Conservation (phyloP, 352 stramenopile species). For the Phytophthora foliorum region DNA sequence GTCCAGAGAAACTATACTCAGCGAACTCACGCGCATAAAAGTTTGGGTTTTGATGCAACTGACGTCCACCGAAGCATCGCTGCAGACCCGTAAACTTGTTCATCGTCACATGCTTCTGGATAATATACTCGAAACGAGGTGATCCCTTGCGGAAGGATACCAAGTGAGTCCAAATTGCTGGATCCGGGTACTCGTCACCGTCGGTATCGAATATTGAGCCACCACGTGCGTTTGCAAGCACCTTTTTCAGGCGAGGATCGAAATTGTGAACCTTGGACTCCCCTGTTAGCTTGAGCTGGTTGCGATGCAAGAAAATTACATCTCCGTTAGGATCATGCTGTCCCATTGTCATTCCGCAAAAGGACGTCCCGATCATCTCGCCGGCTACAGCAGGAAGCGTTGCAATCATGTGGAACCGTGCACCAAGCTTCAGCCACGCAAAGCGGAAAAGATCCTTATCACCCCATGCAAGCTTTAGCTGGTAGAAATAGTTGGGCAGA, state of each 20-base stretch:
- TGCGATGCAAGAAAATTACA: conserved; percentile 63
- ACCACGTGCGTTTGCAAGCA: conserved; percentile 2
- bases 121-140: conserved; percentile 44
- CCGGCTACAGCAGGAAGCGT: conserved; percentile 49
- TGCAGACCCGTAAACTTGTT: conserved; percentile 46
- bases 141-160: conserved; percentile 58
- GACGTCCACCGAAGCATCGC: conserved; percentile 61
- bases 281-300: conserved; percentile 53
- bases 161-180: conserved; percentile 70
- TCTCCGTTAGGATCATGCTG: conserved; percentile 45
- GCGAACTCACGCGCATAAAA: conserved; percentile 19
- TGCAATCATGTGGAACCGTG: conserved; percentile 66
- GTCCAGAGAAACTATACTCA: conserved; percentile 11
- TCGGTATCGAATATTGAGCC: background rate
- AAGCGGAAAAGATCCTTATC: conserved; percentile 74
- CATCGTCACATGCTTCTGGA: conserved; percentile 52
- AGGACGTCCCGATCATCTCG: conserved; percentile 28
- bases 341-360: conserved; percentile 65
- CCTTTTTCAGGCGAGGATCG: conserved; percentile 16
- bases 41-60: conserved; percentile 29
- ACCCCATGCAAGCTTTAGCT: conserved; percentile 49
- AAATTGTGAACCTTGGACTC: conserved; percentile 6
- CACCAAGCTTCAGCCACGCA: conserved; percentile 58
- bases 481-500: conserved; percentile 45
- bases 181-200: conserved; percentile 38